Evolutionary conservation across 192 early-diverging fungal genomes (phyloP), one percentile per base, ranked within the genome.

Genomic region (Coemansia sp.): DNA sequence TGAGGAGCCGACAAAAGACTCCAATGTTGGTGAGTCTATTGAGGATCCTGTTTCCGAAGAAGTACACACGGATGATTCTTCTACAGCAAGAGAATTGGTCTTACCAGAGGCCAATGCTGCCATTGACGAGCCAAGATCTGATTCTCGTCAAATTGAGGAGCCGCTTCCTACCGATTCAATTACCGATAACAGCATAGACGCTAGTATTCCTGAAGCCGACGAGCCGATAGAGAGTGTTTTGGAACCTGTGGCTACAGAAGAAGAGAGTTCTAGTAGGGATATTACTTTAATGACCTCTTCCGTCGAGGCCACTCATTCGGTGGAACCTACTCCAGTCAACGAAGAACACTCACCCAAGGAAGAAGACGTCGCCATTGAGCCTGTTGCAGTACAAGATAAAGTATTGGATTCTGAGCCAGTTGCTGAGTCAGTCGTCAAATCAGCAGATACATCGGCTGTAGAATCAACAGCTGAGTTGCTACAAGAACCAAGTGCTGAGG

Each of bases 41-140:
- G 61, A 63, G 7, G 72, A 61, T 43, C 13, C 64, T 12, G 61
- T 58, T 40, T 48, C 40, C 6, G 71, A 66, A 15, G 61, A 15
- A 64, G 38, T n/a, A 6, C 48, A 2, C 12, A n/a, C 12, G n/a
- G 15, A 6, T n/a, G 15, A 49, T 49, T 6, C 48, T 49, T 3
- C 6, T 6, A 13, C 57, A 26, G 39, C 18, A 0, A 16, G 5
- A 8, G 62, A 67, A 15, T 42, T 61, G 50, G 32, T 37, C 37
- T 7, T 52, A 10, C 16, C 49, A 1, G 61, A 52, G 9, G 41
- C 19, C 37, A 18, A 18, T 21, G 23, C 19, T 5, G 65, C 15
- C 23, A 61, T 16, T 43, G 48, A 42, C 8, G 57, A 62, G 37
- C 6, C 52, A 0, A 40, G 26, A 26, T 26, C 26, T 26, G 26